Evolutionary conservation across 805 yeast genomes (phyloP).

Genomic region (Candida qinlingensis): DNA sequence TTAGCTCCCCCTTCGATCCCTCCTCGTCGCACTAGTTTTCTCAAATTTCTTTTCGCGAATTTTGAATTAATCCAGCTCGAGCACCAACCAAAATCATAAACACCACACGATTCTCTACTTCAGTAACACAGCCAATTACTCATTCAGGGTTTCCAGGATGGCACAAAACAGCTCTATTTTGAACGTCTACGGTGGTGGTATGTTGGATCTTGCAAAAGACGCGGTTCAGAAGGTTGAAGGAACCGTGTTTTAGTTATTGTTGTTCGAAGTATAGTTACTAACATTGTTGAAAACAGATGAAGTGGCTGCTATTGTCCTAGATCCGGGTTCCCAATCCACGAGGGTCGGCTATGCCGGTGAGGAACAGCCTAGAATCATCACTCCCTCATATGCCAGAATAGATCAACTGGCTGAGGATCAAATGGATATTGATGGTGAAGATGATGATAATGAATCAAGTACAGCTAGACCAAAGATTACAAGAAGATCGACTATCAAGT

Average conservation of each 20-base stretch:
- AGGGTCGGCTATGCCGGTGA: constrained; percentile 92
- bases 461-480: constrained; percentile 9
- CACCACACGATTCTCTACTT: not conserved
- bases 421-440: constrained; percentile 23
- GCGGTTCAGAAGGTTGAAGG: not conserved
- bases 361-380: constrained; percentile 71
- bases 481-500: constrained; percentile 25
- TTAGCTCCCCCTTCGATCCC: not conserved
- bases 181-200: constrained; percentile 19
- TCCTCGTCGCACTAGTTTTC: not conserved
- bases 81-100: not conserved
- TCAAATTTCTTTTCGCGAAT: not conserved
- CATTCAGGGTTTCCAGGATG: constrained; percentile 9
- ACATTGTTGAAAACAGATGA: constrained; percentile 47
- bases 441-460: constrained; percentile 19
- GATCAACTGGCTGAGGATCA: constrained; percentile 15
- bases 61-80: not conserved
- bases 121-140: no score
- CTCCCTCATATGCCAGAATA: constrained; percentile 64
- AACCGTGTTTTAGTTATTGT: not conserved
- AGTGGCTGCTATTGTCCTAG: constrained; percentile 84
- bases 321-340: constrained; percentile 82
- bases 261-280: constrained; percentile 7
- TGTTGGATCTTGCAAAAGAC: not conserved
- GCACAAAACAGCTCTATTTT: constrained; percentile 22